A percentile compares a stretch with the other conserved stretches of the same genome.
These are phyloP conservation scores for Auricularia cornea DNA, from an alignment of 768 basidiomycete species.

Conservation along the genomic window DNA sequence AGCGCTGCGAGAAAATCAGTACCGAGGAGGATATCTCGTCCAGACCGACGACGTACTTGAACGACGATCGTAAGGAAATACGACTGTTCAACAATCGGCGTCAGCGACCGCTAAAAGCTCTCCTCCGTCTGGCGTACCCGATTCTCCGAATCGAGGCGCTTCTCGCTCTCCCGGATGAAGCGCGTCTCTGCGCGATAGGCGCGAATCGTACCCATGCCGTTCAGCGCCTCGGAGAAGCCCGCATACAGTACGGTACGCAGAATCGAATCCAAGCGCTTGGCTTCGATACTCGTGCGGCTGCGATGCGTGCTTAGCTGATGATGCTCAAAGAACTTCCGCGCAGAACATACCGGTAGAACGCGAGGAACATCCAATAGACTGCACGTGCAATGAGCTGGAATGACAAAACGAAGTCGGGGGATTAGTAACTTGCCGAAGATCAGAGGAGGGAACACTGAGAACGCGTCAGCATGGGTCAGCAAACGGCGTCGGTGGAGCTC, in stretches of 20 bases:
- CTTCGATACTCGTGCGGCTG: slow-evolving; percentile 47
- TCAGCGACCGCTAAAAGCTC: background rate
- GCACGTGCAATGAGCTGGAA: background rate
- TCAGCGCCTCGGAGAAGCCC: slow-evolving; percentile 41
- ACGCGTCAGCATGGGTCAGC: slow-evolving; percentile 47
- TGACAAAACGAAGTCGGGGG: background rate
- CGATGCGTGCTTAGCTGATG: background rate
- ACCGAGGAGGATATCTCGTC: slow-evolving; percentile 4
- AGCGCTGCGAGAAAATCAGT: slow-evolving; percentile 17
- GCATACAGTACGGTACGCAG: slow-evolving; percentile 51
- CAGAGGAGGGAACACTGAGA: background rate
- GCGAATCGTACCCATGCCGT: slow-evolving; percentile 54
- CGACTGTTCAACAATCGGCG: slow-evolving; percentile 15
- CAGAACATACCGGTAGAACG: background rate
- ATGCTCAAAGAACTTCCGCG: background rate
- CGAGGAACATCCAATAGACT: background rate
- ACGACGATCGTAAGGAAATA: slow-evolving; percentile 58
- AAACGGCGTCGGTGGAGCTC: slow-evolving; percentile 45
- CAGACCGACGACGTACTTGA: slow-evolving; percentile 25
- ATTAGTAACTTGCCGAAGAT: slow-evolving; percentile 26
- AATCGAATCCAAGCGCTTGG: slow-evolving; percentile 58
- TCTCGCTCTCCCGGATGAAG: slow-evolving; percentile 42
- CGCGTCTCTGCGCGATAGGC: slow-evolving; percentile 48
- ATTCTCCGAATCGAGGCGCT: slow-evolving; percentile 50
- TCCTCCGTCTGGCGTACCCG: slow-evolving; percentile 18